These are phyloP conservation scores for Citrullus colocynthis DNA, from an alignment of 306 rosid genomes.

Conservation along the genomic window DNA sequence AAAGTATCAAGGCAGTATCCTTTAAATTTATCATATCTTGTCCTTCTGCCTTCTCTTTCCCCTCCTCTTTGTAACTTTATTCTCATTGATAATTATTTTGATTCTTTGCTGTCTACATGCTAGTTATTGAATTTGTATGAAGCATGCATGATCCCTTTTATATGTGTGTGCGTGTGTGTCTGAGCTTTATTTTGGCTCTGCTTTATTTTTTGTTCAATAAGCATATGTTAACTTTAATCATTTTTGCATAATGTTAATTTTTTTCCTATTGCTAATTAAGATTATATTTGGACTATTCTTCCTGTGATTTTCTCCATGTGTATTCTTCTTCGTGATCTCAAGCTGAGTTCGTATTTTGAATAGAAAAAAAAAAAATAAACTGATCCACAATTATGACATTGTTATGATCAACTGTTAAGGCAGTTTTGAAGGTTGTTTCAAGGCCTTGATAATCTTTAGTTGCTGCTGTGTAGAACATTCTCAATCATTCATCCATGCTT, in stretches of 20 bases:
- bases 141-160: not conserved
- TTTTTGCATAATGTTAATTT: not conserved
- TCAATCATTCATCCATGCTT: not conserved
- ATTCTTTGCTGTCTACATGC: not conserved
- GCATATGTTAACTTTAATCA: not conserved
- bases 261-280: not conserved
- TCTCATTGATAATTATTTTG: not conserved
- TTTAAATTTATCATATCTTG: constrained; percentile 7
- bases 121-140: not conserved
- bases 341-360: not conserved
- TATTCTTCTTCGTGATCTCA: not conserved
- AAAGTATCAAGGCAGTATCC: constrained; percentile 99
- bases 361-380: not conserved
- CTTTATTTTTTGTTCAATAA: not conserved
- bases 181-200: not conserved
- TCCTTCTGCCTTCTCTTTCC: not conserved
- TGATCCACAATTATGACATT: not conserved
- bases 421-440: not conserved
- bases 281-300: not conserved
- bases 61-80: not conserved
- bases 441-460: not conserved
- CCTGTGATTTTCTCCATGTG: not conserved
- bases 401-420: not conserved
- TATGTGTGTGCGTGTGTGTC: too few species aligned
- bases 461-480: not conserved